Evolutionary conservation across 371 early-diverging fungal species (phyloP).

Genomic region (Dichotomocladium elegans): DNA sequence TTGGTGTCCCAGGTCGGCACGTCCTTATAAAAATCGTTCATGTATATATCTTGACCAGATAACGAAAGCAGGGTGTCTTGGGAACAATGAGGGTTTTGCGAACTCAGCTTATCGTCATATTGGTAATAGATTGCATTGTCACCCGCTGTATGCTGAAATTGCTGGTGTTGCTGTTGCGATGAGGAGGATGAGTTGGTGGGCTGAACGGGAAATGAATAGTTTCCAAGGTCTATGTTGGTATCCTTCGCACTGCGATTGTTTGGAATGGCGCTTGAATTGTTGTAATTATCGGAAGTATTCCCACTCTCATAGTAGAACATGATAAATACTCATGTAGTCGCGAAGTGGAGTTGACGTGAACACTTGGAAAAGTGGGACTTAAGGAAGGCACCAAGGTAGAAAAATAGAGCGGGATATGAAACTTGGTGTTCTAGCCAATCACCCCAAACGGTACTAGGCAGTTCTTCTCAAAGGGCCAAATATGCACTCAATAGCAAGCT

Average conservation of each 20-base stretch:
- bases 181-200: neutral
- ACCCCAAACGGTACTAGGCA: too few relatives aligned
- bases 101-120: neutral
- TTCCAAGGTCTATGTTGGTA: neutral
- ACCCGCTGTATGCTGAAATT: neutral
- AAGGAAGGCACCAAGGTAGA: too few relatives aligned
- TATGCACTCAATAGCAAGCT: too few relatives aligned
- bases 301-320: slow-evolving; percentile 1
- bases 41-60: slow-evolving; percentile 3
- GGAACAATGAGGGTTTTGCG: slow-evolving; percentile 3
- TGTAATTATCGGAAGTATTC: neutral
- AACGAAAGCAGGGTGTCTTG: slow-evolving; percentile 6
- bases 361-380: neutral
- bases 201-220: neutral
- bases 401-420: too few relatives aligned
- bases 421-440: too few relatives aligned
- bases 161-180: neutral
- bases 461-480: too few relatives aligned
- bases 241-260: neutral
- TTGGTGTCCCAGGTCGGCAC: neutral
- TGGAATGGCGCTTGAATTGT: neutral
- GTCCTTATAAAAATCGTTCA: neutral
- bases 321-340: neutral
- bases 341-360: neutral
- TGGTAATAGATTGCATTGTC: slow-evolving; percentile 1